These are phyloP conservation scores for Tetracladium marchalianum DNA, from an alignment of 495 filamentous ascomycete genomes.

Conservation along the genomic window DNA sequence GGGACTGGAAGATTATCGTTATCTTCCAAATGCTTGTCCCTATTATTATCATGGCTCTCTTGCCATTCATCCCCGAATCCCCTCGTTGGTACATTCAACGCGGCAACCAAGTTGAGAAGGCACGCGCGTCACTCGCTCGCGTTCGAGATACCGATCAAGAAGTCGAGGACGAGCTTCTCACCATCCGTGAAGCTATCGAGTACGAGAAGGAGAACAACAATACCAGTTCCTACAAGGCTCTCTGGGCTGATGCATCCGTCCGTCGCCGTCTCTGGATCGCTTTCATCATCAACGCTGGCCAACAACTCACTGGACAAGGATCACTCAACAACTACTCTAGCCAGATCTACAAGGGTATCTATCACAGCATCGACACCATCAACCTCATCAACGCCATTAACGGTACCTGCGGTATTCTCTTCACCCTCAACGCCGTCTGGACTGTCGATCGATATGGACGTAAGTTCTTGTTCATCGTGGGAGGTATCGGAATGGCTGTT, in stretches of 20 bases:
- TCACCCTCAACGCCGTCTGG: slow-evolving; percentile 58
- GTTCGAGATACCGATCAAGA: slow-evolving; percentile 46
- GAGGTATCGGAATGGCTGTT: slow-evolving; percentile 45
- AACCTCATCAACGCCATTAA: slow-evolving; percentile 54
- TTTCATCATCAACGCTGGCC: slow-evolving; percentile 55
- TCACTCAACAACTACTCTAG: slow-evolving; percentile 51
- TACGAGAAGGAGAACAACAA: slow-evolving; percentile 67
- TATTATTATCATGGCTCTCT: slow-evolving; percentile 49
- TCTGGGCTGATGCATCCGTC: slow-evolving; percentile 63
- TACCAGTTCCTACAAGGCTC: slow-evolving; percentile 54
- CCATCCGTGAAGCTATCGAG: slow-evolving; percentile 66
- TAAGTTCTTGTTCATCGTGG: slow-evolving; percentile 43
- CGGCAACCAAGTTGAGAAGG: slow-evolving; percentile 52
- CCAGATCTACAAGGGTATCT: slow-evolving; percentile 57
- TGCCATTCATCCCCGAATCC: slow-evolving; percentile 70
- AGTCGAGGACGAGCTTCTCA: slow-evolving; percentile 64
- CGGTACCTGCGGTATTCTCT: slow-evolving; percentile 67
- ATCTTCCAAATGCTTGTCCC: slow-evolving; percentile 54
- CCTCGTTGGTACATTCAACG: slow-evolving; percentile 71
- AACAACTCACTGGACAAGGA: slow-evolving; percentile 54
- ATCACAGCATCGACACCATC: slow-evolving; percentile 26
- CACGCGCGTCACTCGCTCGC: slow-evolving; percentile 54
- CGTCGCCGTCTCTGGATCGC: slow-evolving; percentile 58
- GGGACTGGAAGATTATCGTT: slow-evolving; percentile 47
- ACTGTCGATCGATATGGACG: slow-evolving; percentile 51